Base-by-base conservation (phyloP, 257 asterid genomes). In the Rehmannia glutinosa region DNA sequence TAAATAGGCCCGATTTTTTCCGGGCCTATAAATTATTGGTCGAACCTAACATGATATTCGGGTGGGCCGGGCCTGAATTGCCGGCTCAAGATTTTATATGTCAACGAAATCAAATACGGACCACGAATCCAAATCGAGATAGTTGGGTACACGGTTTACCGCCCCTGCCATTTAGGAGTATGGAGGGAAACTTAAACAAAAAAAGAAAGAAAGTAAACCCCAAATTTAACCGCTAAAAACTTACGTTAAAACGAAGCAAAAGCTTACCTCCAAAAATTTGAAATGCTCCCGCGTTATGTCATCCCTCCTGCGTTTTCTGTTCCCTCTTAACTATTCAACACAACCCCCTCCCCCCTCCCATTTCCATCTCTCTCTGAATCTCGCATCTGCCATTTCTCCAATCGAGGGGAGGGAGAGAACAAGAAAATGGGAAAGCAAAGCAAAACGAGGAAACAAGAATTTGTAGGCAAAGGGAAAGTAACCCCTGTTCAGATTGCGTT, bases 401-500 rank as follows among this genome's bases (percentile, higher is more conserved):
- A 25, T 7, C 13, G 68, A 25, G 69, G 39, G 56, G 20, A 62
- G 63, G 20, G 27, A 7, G 32, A 20, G 17, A 17, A 12, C 8
- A 42, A 35, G 55, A 20, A 49, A 72, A 7, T 15, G 51, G 6
- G 46, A 71, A 60, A 80, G 84, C 97, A 83, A 73, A 69, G 60
- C 70, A 90, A 57, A 72, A 75, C 86, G 4, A 91, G 79, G 69
- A 88, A 75, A 17, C 62, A 81, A 11, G 94, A 86, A 16, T 70
- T 46, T 24, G 60, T 93, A 0, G 99, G 97, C 6, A 90, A 86
- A 69, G 99, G 99, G 43, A 86, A 90, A 36, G 87, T 93, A 3
- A 88, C 95, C 2, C 92, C 96, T 1, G 84, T 87, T 15, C 97
- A 93, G 80, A 64, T 90, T 0, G 99, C 97, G 0, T 93, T 90